phyloP scores from a whole-genome alignment of 2,329 filamentous ascomycete species.

The Penicillium verrucosum region DNA sequence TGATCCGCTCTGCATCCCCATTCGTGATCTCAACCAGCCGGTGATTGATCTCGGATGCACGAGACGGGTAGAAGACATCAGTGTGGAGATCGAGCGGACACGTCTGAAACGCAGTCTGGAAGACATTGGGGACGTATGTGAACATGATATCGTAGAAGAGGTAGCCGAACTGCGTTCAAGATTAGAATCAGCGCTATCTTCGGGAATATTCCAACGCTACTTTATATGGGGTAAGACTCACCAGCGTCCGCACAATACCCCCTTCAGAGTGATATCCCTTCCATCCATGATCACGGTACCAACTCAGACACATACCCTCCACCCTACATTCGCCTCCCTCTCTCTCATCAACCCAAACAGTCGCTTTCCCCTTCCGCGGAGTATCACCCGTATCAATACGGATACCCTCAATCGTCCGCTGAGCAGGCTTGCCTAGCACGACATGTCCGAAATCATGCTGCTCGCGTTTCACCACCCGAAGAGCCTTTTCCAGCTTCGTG shows the following conservation, averaged over 20 bases:
- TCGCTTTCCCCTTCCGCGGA: constrained; percentile 51
- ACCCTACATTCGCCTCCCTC: constrained; percentile 76
- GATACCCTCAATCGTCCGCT: constrained; percentile 72
- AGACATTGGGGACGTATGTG: constrained; percentile 90
- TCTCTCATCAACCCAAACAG: constrained; percentile 79
- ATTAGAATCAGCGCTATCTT: not conserved
- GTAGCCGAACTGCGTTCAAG: constrained; percentile 60
- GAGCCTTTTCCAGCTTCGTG: constrained; percentile 79
- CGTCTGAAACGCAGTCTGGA: constrained; percentile 92
- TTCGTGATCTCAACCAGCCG: constrained; percentile 84
- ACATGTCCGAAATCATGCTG: constrained; percentile 94
- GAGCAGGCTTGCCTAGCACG: constrained; percentile 68
- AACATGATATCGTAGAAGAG: constrained; percentile 94
- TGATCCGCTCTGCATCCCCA: constrained; percentile 65
- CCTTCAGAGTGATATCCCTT: constrained; percentile 94
- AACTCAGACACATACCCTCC: constrained; percentile 87
- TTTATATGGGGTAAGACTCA: constrained; percentile 18
- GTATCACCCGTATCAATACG: constrained; percentile 64
- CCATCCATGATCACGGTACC: constrained; percentile 80
- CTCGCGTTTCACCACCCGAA: constrained; percentile 77
- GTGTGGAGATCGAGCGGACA: constrained; percentile 91
- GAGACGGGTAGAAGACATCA: constrained; percentile 81
- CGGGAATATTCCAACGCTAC: not conserved
- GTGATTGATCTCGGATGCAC: constrained; percentile 85
- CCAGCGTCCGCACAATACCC: constrained; percentile 82